A percentile compares a stretch with the other conserved stretches of the same genome.
phyloP scores from a whole-genome alignment of 164 flowering plant genomes.

The Annona cherimola region DNA sequence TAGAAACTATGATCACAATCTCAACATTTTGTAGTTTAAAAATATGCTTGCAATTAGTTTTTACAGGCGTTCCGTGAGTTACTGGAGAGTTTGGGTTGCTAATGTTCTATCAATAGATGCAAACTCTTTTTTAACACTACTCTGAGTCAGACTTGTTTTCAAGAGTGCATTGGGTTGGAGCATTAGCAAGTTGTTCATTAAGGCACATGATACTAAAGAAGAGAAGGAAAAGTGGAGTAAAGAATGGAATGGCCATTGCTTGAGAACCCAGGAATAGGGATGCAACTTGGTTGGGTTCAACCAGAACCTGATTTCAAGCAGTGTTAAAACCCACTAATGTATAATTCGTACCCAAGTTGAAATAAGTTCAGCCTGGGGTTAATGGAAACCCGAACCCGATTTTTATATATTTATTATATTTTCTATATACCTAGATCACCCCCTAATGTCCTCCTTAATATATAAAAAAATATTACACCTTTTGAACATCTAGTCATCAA shows the following conservation, averaged over 20 bases:
- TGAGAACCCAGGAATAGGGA: background rate
- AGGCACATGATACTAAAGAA: background rate
- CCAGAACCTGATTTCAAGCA: background rate
- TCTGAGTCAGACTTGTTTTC: background rate
- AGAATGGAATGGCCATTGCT: no score
- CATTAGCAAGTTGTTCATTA: background rate
- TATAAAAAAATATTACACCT: no score
- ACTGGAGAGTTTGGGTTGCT: background rate
- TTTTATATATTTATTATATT: no score
- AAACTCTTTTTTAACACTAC: background rate
- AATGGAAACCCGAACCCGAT: no score
- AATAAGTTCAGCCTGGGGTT: no score
- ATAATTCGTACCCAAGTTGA: no score
- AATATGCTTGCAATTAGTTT: background rate
- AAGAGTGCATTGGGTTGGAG: background rate
- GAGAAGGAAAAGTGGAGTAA: no score
- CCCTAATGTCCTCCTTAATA: no score
- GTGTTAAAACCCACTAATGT: no score
- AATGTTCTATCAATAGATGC: background rate
- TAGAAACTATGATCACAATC: background rate
- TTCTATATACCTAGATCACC: no score
- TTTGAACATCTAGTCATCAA: no score
- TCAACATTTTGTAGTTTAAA: background rate
- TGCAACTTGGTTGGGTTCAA: background rate
- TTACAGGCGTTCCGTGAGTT: background rate